Base-by-base conservation (phyloP, 129 eudicot species). In the Escallonia herrerae region DNA sequence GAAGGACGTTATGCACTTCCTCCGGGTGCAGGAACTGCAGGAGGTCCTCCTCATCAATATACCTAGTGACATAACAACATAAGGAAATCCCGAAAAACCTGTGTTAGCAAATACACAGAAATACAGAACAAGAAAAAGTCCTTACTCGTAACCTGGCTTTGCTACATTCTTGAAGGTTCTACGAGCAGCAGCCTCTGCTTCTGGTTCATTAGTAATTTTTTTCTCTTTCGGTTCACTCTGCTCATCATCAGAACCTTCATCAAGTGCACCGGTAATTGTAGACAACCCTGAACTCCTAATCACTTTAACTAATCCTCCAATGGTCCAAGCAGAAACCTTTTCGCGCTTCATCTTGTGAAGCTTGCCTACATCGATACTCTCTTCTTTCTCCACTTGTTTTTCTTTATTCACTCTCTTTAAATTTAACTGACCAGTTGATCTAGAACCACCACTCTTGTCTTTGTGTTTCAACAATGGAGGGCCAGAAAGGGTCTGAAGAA, bases 11-110 rank as follows among this genome's bases (percentile, higher is more conserved):
- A 50, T 67, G 63, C 8, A 71, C 82, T 10, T 82, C 83, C 53
- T 74, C 87, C 14, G 14, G 15, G 4, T 69, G 71, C 83, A 82
- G 60, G 52, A 68, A 75, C 0, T 6, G 61, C 5, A 62, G 15
- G 61, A 82, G 81, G 58, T 78, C 87, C 2, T 72, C 66, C 58
- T 78, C 80, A 0, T 57, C 75, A 52, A 82, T 78, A 38, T 74
- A 68, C 70, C 87, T 78, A 41, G 6, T 50, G 6, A 49, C 15
- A 68, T 3, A n/a, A n/a, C 4, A 6, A 53, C 62, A 9, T 14
- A 3, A 56, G 11, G 40, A 5, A 43, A 12, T 7, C 1, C 40
- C 15, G 14, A 64, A 38, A 49, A 56, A 11, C 3, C 63, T 15
- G 4, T 2, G 41, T 22, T n/a, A 49, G 43, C 9, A 15, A 61